A percentile compares a stretch with the other conserved stretches of the same genome.
Evolutionary conservation across 208 protist genomes (phyloP).

Genomic region (Trypanosoma boissoni): DNA sequence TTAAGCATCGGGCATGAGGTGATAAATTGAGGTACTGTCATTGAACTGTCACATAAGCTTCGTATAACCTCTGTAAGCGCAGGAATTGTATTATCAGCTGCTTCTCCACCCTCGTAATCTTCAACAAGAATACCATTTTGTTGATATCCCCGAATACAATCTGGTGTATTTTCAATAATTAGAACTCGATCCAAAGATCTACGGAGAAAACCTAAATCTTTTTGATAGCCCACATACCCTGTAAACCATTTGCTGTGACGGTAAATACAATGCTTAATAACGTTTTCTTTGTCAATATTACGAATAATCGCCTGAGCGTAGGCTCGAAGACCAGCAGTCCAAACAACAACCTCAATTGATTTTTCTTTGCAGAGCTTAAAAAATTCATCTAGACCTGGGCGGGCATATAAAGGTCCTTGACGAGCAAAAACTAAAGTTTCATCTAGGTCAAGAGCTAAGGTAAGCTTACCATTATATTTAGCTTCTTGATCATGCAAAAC

Average conservation of each 20-base stretch:
- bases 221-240: constrained; percentile 88
- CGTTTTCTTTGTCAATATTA: constrained; percentile 87
- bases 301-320: constrained; percentile 92
- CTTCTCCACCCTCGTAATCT: constrained; percentile 90
- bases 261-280: constrained; percentile 91
- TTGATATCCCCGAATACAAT: constrained; percentile 91
- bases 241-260: constrained; percentile 94
- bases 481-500: constrained; percentile 76
- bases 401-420: constrained; percentile 81
- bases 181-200: constrained; percentile 84
- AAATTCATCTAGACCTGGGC: constrained; percentile 86
- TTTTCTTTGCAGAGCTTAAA: constrained; percentile 85
- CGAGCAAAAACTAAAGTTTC: constrained; percentile 90
- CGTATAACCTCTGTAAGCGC: constrained; percentile 78
- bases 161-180: constrained; percentile 93
- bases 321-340: constrained; percentile 88
- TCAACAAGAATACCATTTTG: constrained; percentile 91
- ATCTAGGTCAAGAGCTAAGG: constrained; percentile 88
- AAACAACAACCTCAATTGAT: constrained; percentile 87
- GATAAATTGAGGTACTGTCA: constrained; percentile 89
- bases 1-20: constrained; percentile 67
- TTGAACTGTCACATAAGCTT: constrained; percentile 65
- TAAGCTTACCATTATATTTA: constrained; percentile 77
- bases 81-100: constrained; percentile 85
- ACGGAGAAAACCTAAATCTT: constrained; percentile 85